Evolutionary conservation across 805 yeast species (phyloP), one percentile per base, ranked within the genome.

Genomic region (Blastobotrys americana): DNA sequence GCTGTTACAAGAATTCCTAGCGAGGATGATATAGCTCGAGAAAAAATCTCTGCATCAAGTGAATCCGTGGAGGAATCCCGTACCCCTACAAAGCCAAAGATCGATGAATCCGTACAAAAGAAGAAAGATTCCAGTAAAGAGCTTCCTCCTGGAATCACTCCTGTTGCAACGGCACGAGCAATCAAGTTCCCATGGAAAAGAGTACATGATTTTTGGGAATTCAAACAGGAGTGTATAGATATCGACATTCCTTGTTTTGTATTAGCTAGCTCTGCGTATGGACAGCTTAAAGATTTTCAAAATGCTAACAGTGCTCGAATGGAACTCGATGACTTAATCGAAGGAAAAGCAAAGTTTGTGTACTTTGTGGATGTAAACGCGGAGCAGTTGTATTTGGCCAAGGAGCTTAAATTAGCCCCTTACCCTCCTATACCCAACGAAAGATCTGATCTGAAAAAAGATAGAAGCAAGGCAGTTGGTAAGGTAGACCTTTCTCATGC

Each of bases 1-100:
- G 15, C 33, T 21, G 22, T 15, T 13, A 53, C 63, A 1, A 46
- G 52, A 13, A 51, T 45, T 18, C 50, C 53, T n/a, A n/a, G n/a
- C n/a, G n/a, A n/a, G n/a, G n/a, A n/a, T n/a, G n/a, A n/a, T n/a
- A n/a, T n/a, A n/a, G n/a, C n/a, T n/a, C n/a, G n/a, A n/a, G n/a
- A n/a, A n/a, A n/a, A n/a, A n/a, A n/a, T n/a, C n/a, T n/a, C n/a
- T n/a, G n/a, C n/a, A n/a, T n/a, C n/a, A n/a, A n/a, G n/a, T n/a
- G n/a, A n/a, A n/a, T n/a, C n/a, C n/a, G n/a, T n/a, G n/a, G n/a
- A n/a, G n/a, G n/a, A n/a, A n/a, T n/a, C n/a, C n/a, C n/a, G n/a
- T n/a, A n/a, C n/a, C n/a, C n/a, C n/a, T n/a, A n/a, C n/a, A n/a
- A n/a, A n/a, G n/a, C n/a, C n/a, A n/a, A n/a, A n/a, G n/a, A n/a